phyloP scores from a whole-genome alignment of 2,329 filamentous ascomycete species.

The Leptodontidium sp. region DNA sequence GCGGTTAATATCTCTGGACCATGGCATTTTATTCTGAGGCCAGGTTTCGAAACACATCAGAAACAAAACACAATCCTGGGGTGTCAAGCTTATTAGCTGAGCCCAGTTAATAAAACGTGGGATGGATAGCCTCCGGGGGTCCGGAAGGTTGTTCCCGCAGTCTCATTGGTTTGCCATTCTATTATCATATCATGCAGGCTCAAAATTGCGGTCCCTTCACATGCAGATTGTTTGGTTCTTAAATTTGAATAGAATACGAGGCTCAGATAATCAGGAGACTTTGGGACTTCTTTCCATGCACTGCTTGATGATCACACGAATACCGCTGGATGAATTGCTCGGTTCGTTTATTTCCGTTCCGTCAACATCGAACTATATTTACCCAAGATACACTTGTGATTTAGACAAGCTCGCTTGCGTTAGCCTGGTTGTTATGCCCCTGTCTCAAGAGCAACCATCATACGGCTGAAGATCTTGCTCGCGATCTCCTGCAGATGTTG shows the following conservation, averaged over 20 bases:
- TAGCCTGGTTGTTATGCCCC: not conserved
- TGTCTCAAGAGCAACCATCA: not conserved
- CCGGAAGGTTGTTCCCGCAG: conserved; percentile 8
- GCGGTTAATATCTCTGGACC: not conserved
- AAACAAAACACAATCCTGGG: conserved; percentile 1
- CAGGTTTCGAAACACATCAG: not conserved
- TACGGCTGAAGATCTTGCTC: not conserved
- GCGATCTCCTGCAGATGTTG: not conserved
- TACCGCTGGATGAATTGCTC: not conserved
- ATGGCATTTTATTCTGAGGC: not conserved
- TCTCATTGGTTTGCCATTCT: not conserved
- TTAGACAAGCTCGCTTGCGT: not conserved
- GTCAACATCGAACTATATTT: not conserved
- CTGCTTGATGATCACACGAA: not conserved
- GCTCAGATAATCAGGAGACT: not conserved
- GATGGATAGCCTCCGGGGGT: not conserved
- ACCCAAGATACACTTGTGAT: not conserved
- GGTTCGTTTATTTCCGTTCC: not conserved
- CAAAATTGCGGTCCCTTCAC: not conserved
- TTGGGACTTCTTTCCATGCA: not conserved
- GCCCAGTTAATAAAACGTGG: conserved; percentile 7
- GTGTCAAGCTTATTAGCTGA: not conserved
- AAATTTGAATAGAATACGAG: not conserved
- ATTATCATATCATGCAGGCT: not conserved
- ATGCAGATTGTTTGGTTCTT: not conserved